Conservation (phyloP, 1,139 yeast species). For the Nadsonia starkeyi-henricii region DNA sequence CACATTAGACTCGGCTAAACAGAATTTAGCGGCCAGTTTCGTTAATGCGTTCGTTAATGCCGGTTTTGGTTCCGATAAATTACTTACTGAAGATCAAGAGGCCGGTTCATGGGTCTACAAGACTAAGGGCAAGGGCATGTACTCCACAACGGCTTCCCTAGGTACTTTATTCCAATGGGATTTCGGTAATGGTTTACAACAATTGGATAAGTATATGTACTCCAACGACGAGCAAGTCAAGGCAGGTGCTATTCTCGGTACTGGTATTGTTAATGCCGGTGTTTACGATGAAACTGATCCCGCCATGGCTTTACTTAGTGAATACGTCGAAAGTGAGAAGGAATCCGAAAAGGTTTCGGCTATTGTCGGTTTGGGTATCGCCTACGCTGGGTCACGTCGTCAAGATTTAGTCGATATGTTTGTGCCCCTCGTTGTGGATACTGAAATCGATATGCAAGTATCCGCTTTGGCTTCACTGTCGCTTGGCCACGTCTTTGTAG, state of each 20-base stretch:
- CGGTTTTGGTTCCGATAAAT: slow-evolving; percentile 79
- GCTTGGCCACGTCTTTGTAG: slow-evolving; percentile 88
- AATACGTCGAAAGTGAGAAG: slow-evolving; percentile 48
- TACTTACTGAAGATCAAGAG: slow-evolving; percentile 33
- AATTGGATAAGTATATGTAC: slow-evolving; percentile 76
- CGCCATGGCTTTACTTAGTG: slow-evolving; percentile 67
- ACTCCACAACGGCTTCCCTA: slow-evolving; percentile 85
- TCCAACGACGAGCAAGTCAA: slow-evolving; percentile 77
- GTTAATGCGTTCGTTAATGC: slow-evolving; percentile 85
- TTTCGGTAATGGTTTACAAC: slow-evolving; percentile 75
- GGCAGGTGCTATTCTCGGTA: slow-evolving; percentile 94
- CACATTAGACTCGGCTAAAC: slow-evolving; percentile 86
- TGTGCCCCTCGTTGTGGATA: slow-evolving; percentile 78
- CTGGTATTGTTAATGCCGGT: slow-evolving; percentile 88
- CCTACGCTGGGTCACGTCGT: slow-evolving; percentile 89
- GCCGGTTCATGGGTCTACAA: slow-evolving; percentile 77
- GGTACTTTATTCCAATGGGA: slow-evolving; percentile 93
- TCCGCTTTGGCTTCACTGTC: slow-evolving; percentile 83
- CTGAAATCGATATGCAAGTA: slow-evolving; percentile 59
- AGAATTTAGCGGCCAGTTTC: slow-evolving; percentile 88
- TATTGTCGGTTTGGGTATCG: slow-evolving; percentile 81
- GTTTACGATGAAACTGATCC: slow-evolving; percentile 95
- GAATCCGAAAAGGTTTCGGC: slow-evolving; percentile 53
- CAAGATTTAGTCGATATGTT: slow-evolving; percentile 68
- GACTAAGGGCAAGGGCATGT: slow-evolving; percentile 85